Percentiles rank a stretch among this genome's conserved stretches.
Conservation (phyloP, 106 monocot genomes). For the Dendrobium officinale region DNA sequence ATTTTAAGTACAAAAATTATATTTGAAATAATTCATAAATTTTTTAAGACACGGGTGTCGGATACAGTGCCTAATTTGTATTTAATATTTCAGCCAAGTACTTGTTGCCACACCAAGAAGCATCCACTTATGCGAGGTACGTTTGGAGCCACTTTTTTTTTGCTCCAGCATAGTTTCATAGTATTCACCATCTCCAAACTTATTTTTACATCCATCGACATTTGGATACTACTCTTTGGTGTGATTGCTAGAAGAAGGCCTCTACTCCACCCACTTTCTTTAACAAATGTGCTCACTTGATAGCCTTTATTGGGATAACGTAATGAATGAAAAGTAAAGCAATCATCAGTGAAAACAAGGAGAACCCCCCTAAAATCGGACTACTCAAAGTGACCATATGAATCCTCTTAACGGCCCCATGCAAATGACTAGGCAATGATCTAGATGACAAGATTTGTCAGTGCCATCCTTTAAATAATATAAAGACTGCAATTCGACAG, state of each 20-base stretch:
- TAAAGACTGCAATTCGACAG: no score
- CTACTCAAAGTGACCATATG: conserved; percentile 33
- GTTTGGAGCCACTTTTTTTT: conserved; percentile 40
- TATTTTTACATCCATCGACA: conserved; percentile 6
- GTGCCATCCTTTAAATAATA: no score
- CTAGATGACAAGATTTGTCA: no score
- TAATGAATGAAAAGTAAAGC: conserved; percentile 66
- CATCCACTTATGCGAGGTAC: conserved; percentile 37
- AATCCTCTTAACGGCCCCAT: conserved; percentile 64
- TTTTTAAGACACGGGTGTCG: no score
- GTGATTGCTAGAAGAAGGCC: conserved; percentile 20
- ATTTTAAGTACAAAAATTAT: no score
- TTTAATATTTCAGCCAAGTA: conserved; percentile 19
- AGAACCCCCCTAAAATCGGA: conserved; percentile 65
- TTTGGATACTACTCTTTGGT: conserved; percentile 12
- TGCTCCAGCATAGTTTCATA: conserved; percentile 5
- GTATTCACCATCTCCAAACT: conserved; percentile 4
- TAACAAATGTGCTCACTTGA: conserved; percentile 9
- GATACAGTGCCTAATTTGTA: no score
- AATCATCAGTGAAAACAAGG: conserved; percentile 39
- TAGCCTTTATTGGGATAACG: conserved; percentile 6
- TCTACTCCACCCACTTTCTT: conserved; percentile 52
- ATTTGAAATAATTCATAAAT: no score
- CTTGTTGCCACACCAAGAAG: conserved; percentile 25
- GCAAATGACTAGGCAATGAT: conserved; percentile 29